Conservation (phyloP, 345 rosid species). For the Hypericum androsaemum region DNA sequence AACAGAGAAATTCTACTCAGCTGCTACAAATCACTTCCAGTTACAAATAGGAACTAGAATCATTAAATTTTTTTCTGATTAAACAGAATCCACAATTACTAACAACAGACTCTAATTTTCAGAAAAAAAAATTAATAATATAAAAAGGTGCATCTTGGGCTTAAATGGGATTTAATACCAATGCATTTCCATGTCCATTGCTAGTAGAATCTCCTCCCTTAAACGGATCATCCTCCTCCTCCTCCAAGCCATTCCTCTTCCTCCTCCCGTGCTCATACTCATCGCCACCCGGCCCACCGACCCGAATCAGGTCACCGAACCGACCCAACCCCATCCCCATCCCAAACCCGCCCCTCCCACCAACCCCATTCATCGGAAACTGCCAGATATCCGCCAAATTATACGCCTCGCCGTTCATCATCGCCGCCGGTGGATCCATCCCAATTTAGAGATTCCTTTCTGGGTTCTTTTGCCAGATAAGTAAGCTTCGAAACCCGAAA, state of each 20-base stretch:
- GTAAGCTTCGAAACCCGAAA: no score
- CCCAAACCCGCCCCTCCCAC: slow-evolving; percentile 30
- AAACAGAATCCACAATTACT: no score
- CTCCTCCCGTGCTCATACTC: slow-evolving; percentile 16
- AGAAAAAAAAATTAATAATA: background rate
- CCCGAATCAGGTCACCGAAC: slow-evolving; percentile 25
- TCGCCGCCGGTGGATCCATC: slow-evolving; percentile 70
- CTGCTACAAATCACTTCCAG: no score
- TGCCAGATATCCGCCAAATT: slow-evolving; percentile 77
- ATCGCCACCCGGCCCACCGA: slow-evolving; percentile 26
- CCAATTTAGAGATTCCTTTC: no score
- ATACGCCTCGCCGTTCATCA: slow-evolving; percentile 48
- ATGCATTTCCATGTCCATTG: slow-evolving; percentile 25
- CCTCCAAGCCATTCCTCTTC: slow-evolving; percentile 44
- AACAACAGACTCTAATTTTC: no score
- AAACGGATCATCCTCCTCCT: slow-evolving; percentile 37
- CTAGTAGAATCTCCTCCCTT: slow-evolving; percentile 30
- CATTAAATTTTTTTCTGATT: no score
- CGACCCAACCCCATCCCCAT: slow-evolving; percentile 30
- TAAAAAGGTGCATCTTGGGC: background rate
- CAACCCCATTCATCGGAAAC: slow-evolving; percentile 40
- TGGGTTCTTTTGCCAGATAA: background rate
- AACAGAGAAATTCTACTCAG: no score
- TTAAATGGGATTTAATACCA: slow-evolving; percentile 19
- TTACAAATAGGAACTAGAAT: no score